A percentile compares a stretch with the other conserved stretches of the same genome.
phyloP scores from a whole-genome alignment of 768 basidiomycete species.

The Leccinum broughii region DNA sequence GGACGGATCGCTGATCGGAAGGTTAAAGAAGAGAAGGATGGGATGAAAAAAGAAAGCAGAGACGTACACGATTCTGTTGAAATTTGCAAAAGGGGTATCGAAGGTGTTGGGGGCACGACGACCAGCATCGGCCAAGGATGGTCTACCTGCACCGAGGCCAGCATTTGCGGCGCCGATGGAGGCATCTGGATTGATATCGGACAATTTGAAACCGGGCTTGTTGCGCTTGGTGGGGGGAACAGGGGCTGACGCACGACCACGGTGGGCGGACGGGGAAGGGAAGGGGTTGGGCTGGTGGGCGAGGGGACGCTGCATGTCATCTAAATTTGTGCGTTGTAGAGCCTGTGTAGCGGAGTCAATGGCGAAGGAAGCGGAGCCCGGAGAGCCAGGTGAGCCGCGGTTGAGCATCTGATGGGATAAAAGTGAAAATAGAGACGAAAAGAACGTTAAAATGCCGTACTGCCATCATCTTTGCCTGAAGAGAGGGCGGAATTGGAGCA shows the following conservation, averaged over 20 bases:
- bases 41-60: conserved; percentile 7
- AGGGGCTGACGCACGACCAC: conserved; percentile 34
- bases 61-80: conserved; percentile 89
- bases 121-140: conserved; percentile 45
- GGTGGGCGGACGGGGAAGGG: conserved; percentile 31
- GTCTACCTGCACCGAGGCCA: conserved; percentile 71
- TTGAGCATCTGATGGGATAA: conserved; percentile 45
- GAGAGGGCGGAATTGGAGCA: conserved; percentile 81
- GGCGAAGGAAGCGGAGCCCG: conserved; percentile 29
- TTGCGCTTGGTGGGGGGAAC: conserved; percentile 43
- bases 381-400: conserved; percentile 34
- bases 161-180: conserved; percentile 60
- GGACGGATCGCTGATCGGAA: conserved; percentile 75
- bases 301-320: conserved; percentile 30
- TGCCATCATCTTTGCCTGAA: conserved; percentile 93
- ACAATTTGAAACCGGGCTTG: conserved; percentile 61
- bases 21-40: conserved; percentile 5
- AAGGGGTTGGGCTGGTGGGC: conserved; percentile 38
- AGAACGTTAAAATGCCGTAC: conserved; percentile 43
- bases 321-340: conserved; percentile 39
- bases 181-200: conserved; percentile 54
- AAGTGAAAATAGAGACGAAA: conserved; percentile 16
- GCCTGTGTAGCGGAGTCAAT: conserved; percentile 44
- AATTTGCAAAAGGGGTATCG: conserved; percentile 86
- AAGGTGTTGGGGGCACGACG: conserved; percentile 43